phyloP scores from a whole-genome alignment of 208 protist species.

The Trypanosoma rangeli region DNA sequence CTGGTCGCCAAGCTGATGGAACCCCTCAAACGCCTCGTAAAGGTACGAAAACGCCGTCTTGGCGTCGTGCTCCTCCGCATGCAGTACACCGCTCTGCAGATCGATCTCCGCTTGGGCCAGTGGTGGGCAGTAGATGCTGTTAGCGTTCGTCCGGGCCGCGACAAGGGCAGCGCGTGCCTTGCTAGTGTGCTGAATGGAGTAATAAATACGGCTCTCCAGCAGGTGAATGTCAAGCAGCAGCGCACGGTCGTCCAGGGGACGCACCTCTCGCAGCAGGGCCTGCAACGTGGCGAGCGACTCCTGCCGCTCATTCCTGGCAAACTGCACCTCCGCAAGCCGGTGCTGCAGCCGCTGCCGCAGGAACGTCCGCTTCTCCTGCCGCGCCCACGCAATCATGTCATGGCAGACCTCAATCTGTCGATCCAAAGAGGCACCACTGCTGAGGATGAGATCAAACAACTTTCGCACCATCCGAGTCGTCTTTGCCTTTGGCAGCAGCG shows the following conservation, averaged over 20 bases:
- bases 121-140: slow-evolving; percentile 98
- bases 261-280: slow-evolving; percentile 92
- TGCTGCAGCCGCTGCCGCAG: slow-evolving; percentile 96
- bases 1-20: slow-evolving; percentile 86
- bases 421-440: slow-evolving; percentile 73
- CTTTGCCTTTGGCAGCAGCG: slow-evolving; percentile 86
- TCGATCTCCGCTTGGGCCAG: slow-evolving; percentile 98
- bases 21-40: slow-evolving; percentile 98
- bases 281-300: slow-evolving; percentile 80
- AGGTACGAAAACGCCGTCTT: slow-evolving; percentile 99
- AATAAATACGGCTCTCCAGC: slow-evolving; percentile 95
- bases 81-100: slow-evolving; percentile 95
- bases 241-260: slow-evolving; percentile 97
- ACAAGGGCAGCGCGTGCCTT: slow-evolving; percentile 96
- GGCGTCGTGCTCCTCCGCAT: slow-evolving; percentile 97
- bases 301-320: slow-evolving; percentile 84
- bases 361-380: slow-evolving; percentile 95
- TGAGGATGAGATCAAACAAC: slow-evolving; percentile 83
- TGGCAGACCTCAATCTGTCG: slow-evolving; percentile 91
- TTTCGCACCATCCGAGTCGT: slow-evolving; percentile 92
- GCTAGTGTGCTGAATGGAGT: slow-evolving; percentile 91
- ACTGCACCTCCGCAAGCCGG: slow-evolving; percentile 91
- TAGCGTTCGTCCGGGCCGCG: slow-evolving; percentile 95
- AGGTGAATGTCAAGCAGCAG: slow-evolving; percentile 98
- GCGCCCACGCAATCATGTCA: slow-evolving; percentile 96